Conservation (phyloP, 306 rosid genomes). For the Adenanthera pavonina region DNA sequence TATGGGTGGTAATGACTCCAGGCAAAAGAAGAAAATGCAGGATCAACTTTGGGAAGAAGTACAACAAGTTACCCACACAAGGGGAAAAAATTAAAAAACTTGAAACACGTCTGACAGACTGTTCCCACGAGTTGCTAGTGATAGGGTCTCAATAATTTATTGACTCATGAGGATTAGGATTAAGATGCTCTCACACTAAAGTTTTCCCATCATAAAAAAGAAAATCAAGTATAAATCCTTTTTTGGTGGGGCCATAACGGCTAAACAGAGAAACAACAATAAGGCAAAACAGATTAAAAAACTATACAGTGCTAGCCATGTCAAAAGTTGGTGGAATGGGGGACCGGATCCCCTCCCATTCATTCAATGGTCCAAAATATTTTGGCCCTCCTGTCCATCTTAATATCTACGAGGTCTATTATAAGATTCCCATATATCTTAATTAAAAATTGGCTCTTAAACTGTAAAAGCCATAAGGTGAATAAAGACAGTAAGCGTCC, state of each 20-base stretch:
- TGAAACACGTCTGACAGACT: conserved; percentile 44
- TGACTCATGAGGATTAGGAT: conserved; percentile 25
- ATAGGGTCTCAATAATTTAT: conserved; percentile 37
- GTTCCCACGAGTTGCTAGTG: conserved; percentile 40
- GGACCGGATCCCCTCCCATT: neutral
- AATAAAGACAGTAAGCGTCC: conserved; percentile 9
- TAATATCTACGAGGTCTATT: neutral
- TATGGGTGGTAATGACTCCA: conserved; percentile 47
- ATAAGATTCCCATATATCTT: neutral
- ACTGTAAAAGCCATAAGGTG: neutral
- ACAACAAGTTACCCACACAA: neutral
- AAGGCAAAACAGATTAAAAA: no score
- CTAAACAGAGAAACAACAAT: no score
- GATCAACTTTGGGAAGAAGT: conserved; percentile 35
- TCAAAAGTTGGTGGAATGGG: neutral
- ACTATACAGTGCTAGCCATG: no score
- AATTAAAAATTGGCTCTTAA: neutral
- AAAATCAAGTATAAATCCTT: neutral
- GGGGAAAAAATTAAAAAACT: neutral
- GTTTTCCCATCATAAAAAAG: conserved; percentile 2
- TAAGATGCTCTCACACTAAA: conserved; percentile 29
- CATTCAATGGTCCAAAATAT: conserved; percentile 43
- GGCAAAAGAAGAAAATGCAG: conserved; percentile 10
- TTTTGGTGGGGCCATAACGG: no score
- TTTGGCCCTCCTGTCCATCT: conserved; percentile 4